Evolutionary conservation across 768 basidiomycete species (phyloP).

Genomic region (Naematelia aurantialba): DNA sequence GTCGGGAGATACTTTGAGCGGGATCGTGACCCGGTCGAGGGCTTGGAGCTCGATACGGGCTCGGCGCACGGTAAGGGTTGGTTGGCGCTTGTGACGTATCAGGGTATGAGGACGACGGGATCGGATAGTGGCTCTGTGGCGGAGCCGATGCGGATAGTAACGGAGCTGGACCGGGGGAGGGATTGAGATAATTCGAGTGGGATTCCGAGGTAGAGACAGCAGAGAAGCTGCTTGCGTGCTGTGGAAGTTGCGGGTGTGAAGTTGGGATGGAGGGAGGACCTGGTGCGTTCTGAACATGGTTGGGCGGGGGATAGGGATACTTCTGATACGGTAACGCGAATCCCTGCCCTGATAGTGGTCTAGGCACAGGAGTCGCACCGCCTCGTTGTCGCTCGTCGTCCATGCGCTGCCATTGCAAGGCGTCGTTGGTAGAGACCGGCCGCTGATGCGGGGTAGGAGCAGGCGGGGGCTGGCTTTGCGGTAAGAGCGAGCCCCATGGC

Average conservation of each 20-base stretch:
- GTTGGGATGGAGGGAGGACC: constrained; percentile 15
- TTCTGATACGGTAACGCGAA: not conserved
- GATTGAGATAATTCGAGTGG: constrained; percentile 8
- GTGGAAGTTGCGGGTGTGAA: constrained; percentile 10
- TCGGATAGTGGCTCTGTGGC: constrained; percentile 22
- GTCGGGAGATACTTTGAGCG: not conserved
- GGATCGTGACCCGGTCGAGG: constrained; percentile 14
- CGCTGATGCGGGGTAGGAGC: constrained; percentile 26
- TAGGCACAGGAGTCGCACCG: constrained; percentile 1
- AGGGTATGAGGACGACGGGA: constrained; percentile 32
- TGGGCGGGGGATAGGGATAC: constrained; percentile 12
- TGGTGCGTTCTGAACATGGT: not conserved
- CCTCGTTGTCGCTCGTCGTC: not conserved
- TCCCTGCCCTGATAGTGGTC: constrained; percentile 1
- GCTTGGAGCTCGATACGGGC: constrained; percentile 15
- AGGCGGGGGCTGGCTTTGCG: constrained; percentile 25
- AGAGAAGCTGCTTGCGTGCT: constrained; percentile 33
- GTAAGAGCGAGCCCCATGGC: constrained; percentile 30
- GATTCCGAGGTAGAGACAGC: constrained; percentile 7
- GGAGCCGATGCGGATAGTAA: constrained; percentile 34
- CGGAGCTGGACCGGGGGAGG: constrained; percentile 23
- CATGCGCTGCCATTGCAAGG: constrained; percentile 1
- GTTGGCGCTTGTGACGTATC: constrained; percentile 11
- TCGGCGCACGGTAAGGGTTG: constrained; percentile 16
- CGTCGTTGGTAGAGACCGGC: constrained; percentile 20